Base-by-base conservation (phyloP, 2,329 filamentous ascomycete genomes). In the Penicillium sclerotiorum region DNA sequence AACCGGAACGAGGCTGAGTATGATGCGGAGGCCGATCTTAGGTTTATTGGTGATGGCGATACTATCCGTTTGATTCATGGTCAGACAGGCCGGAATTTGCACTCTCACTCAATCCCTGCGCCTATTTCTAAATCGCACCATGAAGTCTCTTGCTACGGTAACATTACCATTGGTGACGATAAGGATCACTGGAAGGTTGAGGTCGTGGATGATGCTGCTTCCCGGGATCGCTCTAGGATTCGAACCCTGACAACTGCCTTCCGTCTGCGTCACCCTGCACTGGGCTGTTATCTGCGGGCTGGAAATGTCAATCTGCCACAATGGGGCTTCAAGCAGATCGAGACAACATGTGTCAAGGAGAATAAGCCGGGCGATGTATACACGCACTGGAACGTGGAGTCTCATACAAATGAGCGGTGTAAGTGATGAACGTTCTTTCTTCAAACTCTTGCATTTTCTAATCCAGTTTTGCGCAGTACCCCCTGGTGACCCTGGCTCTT, bases 261-360 rank as follows among this genome's bases (percentile, higher is more conserved):
- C 82, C 86, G 95, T 57, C 79, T 99, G 49, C 90, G 81, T 72
- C 91, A 99, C 70, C 79, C 83, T 35, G 80, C 85, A 47, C 80
- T 97, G 47, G 89, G 89, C 60, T 99, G 94, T 75, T 99, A 99
- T 70, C 84, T 99, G 43, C 88, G 92, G 57, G 95, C 94, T 52
- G 93, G 92, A 62, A 99, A 95, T 65, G 88, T 91, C 63, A 99
- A 97, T 74, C 80, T 99, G 57, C 94, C 94, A 44, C 94, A 97
- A 70, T 99, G 94, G 94, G 94, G 94, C 70, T 99, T 99, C 81
- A 96, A 97, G 78, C 94, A 99, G 76, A 97, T 99, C 59, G 94
- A 99, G 76, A 92, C 94, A 28, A 95, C 91, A 21, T 99, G 94
- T 74, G 86, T 87, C 60, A 96, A 95, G 79, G 84, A 88, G 61